Conservation (phyloP, 257 asterid genomes). For the Eustoma russellianum region DNA sequence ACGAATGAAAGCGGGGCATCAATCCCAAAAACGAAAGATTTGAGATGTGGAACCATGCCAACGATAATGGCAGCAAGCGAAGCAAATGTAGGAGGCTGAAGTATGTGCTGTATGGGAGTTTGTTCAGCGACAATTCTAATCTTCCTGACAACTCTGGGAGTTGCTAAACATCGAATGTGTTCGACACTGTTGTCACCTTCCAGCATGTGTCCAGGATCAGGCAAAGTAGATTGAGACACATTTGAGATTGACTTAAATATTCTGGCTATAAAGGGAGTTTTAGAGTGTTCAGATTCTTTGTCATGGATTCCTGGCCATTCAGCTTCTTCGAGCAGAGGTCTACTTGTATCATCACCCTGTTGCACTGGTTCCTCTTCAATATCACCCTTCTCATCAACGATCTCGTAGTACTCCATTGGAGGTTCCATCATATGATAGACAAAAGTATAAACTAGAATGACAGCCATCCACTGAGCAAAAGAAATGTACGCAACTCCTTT, state of each 20-base stretch:
- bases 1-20: constrained; percentile 28
- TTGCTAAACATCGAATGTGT: constrained; percentile 18
- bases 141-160: constrained; percentile 24
- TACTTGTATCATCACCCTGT: constrained; percentile 5
- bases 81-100: constrained; percentile 42
- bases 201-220: constrained; percentile 6
- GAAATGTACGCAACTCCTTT: constrained; percentile 33
- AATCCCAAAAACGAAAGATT: constrained; percentile 22
- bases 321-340: constrained; percentile 29
- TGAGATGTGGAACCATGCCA: constrained; percentile 26
- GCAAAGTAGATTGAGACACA: constrained; percentile 3
- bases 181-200: constrained; percentile 4
- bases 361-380: constrained; percentile 4
- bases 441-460: constrained; percentile 30
- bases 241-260: constrained; percentile 10
- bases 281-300: constrained; percentile 25
- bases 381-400: constrained; percentile 15
- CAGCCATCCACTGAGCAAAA: constrained; percentile 32
- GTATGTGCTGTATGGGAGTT: constrained; percentile 24
- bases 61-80: constrained; percentile 27
- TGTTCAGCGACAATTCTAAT: constrained; percentile 28
- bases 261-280: constrained; percentile 24
- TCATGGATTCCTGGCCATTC: constrained; percentile 36
- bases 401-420: constrained; percentile 22
- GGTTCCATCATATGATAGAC: constrained; percentile 43